Evolutionary conservation across 257 asterid species (phyloP).

Genomic region (Solanum habrochaites): DNA sequence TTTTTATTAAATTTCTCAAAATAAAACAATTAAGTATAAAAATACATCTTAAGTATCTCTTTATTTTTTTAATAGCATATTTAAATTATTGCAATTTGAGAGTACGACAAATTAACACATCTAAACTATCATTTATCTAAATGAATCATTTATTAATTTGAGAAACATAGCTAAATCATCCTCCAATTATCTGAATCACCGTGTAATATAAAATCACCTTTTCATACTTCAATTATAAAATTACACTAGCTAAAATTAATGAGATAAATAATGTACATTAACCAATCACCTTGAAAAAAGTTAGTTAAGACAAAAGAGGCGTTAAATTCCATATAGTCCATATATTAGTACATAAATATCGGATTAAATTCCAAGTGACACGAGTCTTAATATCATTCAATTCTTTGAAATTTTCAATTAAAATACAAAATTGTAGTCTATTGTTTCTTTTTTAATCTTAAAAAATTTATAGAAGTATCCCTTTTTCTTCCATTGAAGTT

Average conservation of each 20-base stretch:
- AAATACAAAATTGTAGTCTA: not conserved
- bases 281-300: not conserved
- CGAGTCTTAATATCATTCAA: not conserved
- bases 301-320: not conserved
- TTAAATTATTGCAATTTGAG: too few species aligned
- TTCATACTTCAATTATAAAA: too few species aligned
- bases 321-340: not conserved
- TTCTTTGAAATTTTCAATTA: not conserved
- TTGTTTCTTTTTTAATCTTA: not conserved
- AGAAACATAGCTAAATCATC: too few species aligned
- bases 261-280: not conserved
- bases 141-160: too few species aligned
- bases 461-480: not conserved
- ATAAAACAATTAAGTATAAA: too few species aligned
- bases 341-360: not conserved
- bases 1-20: too few species aligned
- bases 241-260: not conserved
- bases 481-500: not conserved
- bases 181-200: too few species aligned
- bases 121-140: too few species aligned
- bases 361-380: not conserved
- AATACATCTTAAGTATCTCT: too few species aligned
- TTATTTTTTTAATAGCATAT: too few species aligned
- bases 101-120: too few species aligned
- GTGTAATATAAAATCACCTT: too few species aligned